Evolutionary conservation across 2,329 filamentous ascomycete species (phyloP), one percentile per base, ranked within the genome.

Genomic region (Cephalotrichum gorgonifer): DNA sequence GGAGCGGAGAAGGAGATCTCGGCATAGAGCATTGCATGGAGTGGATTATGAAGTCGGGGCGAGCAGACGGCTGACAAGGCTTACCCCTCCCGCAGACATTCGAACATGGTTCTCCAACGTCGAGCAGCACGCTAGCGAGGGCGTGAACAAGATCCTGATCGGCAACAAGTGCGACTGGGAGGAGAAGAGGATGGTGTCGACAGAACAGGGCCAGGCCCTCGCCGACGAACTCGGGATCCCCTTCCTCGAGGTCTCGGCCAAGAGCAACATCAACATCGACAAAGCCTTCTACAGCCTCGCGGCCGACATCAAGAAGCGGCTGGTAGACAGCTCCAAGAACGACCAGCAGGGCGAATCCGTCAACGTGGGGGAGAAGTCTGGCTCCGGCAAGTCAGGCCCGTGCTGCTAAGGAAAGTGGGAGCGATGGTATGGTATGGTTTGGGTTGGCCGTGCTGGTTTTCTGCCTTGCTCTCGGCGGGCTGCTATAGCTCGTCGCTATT

Each of bases 161-260:
- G 93, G 93, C 66, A 98, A 98, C 79, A 98, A 98, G 74, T 98
- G 93, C 73, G 93, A 98, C 71, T 97, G 93, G 93, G 93, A 97
- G 70, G 93, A 98, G 73, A 97, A 97, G 78, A 85, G 93, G 58
- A 89, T 87, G 49, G 86, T 98, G 39, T 89, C 88, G 45, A 95
- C 86, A 52, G 90, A 96, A 67, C 85, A 89, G 63, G 93, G 93
- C 59, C 90, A 98, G 69, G 84, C 85, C 56, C 80, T 98, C 50
- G 93, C 93, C 52, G 86, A 95, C 70, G 93, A 97, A 70, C 83
- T 98, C 53, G 89, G 90, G 62, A 95, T 98, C 56, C 91, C 93
- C 20, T 98, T 98, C 77, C 86, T 98, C 65, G 93, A 98, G 68
- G 93, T 98, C 54, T 95, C 88, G 17, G 93, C 93, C 56, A 98